Evolutionary conservation across 179 eudicot species (phyloP), one percentile per base, ranked within the genome.

Genomic region (Drosera spatulata): DNA sequence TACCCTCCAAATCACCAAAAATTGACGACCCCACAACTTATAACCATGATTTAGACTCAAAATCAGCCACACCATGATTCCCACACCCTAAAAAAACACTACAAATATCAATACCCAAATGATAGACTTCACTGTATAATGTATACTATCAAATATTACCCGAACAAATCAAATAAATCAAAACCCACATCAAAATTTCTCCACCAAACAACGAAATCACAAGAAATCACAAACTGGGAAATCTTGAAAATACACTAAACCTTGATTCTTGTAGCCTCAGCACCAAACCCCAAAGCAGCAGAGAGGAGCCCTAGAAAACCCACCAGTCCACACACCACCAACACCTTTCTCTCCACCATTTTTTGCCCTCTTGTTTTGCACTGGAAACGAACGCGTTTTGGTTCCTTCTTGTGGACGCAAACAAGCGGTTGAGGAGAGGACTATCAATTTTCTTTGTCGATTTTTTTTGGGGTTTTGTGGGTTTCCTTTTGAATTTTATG

Each of bases 261-360:
- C 93, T 80, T 82, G 39, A 87, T 78, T 75, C 82, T 81, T 48
- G 62, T 83, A 61, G 77, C 82, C 66, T 90, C 97, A 50, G 97
- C 93, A 75, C 82, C 93, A 78, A 90, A 87, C 50, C 90, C 93
- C 63, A 82, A 70, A 69, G 66, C 85, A 75, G 86, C 81, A 39
- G 87, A 77, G 45, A 87, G 52, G 5, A 90, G 67, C 70, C 97
- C 95, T n/a, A 87, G 68, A 51, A 87, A 74, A 4, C 88, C 96
- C 67, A 80, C 96, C 40, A 77, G 58, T 42, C 60, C 41, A 63
- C 88, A 83, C 33, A 88, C 75, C 66, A 79, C 66, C 58, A 77
- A 14, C 52, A 61, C 74, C 63, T 64, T 85, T 57, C 69, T 85
- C 74, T 83, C 91, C 84, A 91, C 73, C 52, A 7, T 64, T 59